These are phyloP conservation scores for Suillus occidentalis DNA, from an alignment of 768 basidiomycete genomes.

Conservation along the genomic window DNA sequence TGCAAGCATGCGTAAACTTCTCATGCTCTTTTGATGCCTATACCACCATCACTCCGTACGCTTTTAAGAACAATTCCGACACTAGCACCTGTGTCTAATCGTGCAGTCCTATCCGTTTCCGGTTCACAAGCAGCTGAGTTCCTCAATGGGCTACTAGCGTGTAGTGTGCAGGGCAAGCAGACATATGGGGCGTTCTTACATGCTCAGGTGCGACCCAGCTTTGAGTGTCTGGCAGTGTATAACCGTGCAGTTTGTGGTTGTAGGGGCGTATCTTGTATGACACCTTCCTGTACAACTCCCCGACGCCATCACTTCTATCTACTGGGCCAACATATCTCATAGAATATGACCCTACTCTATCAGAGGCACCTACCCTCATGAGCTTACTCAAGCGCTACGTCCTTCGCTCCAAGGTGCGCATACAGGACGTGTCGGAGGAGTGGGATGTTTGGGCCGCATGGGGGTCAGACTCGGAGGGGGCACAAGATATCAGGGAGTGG, in stretches of 20 bases:
- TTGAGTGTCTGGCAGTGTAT: constrained; percentile 7
- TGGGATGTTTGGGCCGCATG: constrained; percentile 85
- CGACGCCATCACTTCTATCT: constrained; percentile 28
- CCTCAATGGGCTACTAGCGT: constrained; percentile 74
- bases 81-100: constrained; percentile 61
- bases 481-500: constrained; percentile 47
- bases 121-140: constrained; percentile 82
- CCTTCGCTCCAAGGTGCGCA: constrained; percentile 84
- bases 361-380: constrained; percentile 60
- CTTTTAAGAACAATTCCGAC: constrained; percentile 51
- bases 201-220: constrained; percentile 59
- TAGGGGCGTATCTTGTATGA: constrained; percentile 92
- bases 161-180: constrained; percentile 48
- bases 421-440: constrained; percentile 74
- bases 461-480: constrained; percentile 45
- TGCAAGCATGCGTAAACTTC: constrained; percentile 1
- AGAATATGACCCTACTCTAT: constrained; percentile 66
- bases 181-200: constrained; percentile 75
- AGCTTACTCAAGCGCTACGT: constrained; percentile 81
- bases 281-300: constrained; percentile 74
- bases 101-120: constrained; percentile 70
- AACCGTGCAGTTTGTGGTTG: constrained; percentile 6
- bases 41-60: constrained; percentile 42
- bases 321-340: constrained; percentile 60
- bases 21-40: constrained; percentile 20